Evolutionary conservation across 306 rosid species (phyloP).

Genomic region (Comarum palustre): DNA sequence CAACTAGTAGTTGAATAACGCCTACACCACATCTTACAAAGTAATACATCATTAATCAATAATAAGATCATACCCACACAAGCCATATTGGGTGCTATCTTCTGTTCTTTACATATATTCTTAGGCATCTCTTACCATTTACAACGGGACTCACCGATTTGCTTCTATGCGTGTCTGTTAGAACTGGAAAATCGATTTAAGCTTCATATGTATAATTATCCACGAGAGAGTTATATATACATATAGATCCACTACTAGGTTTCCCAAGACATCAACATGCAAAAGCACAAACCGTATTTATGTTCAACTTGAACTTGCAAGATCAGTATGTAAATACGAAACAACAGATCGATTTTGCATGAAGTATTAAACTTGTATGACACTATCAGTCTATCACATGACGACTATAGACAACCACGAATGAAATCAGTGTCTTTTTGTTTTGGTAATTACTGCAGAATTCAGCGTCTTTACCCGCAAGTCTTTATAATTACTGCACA

Average conservation of each 20-base stretch:
- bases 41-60: not conserved
- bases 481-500: not conserved
- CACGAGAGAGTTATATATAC: not conserved
- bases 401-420: not conserved
- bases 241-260: not conserved
- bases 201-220: not conserved
- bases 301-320: not conserved
- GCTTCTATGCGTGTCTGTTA: not conserved
- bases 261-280: not conserved
- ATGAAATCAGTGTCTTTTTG: not conserved
- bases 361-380: not conserved
- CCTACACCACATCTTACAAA: not conserved
- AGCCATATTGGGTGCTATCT: not conserved
- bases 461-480: not conserved
- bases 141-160: not conserved
- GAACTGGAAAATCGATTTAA: not conserved
- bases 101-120: not conserved
- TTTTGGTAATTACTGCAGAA: not conserved
- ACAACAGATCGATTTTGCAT: not conserved
- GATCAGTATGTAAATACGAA: not conserved
- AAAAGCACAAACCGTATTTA: not conserved
- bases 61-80: not conserved
- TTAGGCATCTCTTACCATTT: not conserved
- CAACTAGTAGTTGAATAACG: not conserved
- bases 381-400: not conserved